Percentiles rank a stretch among this genome's conserved stretches.
Evolutionary conservation across 306 rosid genomes (phyloP).

Genomic region (Corylus avellana): DNA sequence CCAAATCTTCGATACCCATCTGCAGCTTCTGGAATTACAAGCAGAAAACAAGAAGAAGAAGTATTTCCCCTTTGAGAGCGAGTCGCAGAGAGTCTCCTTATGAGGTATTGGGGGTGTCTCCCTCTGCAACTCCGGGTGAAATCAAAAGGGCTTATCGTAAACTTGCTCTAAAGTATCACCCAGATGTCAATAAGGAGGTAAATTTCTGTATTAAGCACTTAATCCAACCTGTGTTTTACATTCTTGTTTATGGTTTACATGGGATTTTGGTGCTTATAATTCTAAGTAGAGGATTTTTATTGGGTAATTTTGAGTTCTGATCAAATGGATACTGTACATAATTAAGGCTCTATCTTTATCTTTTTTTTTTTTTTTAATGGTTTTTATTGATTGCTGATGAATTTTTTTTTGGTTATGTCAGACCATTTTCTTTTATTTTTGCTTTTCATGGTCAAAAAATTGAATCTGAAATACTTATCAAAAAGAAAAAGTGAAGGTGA

Average conservation of each 20-base stretch:
- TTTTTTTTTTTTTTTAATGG: not conserved
- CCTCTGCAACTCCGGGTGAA: conserved; percentile 67
- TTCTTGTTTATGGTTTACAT: not conserved
- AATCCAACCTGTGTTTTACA: not conserved
- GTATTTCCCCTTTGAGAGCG: conserved; percentile 33
- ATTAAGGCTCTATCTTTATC: not conserved
- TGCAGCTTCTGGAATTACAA: conserved; percentile 29
- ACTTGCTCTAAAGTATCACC: conserved; percentile 94
- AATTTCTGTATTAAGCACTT: conserved; percentile 5
- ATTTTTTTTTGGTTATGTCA: not conserved
- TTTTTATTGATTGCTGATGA: not conserved
- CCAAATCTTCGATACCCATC: conserved; percentile 36
- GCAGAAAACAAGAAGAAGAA: conserved; percentile 22
- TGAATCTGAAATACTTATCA: not conserved
- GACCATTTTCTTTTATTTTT: not conserved
- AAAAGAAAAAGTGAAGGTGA: not conserved
- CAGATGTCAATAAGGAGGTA: conserved; percentile 97
- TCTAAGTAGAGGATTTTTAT: not conserved
- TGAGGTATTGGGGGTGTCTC: conserved; percentile 74
- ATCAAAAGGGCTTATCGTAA: conserved; percentile 90
- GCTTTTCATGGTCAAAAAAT: not conserved
- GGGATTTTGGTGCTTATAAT: not conserved
- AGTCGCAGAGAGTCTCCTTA: conserved; percentile 77
- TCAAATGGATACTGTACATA: not conserved
- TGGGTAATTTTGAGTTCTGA: not conserved